A percentile compares a stretch with the other conserved stretches of the same genome.
Conservation (phyloP, 2,329 filamentous ascomycete genomes). For the Trichoderma pleuroti region DNA sequence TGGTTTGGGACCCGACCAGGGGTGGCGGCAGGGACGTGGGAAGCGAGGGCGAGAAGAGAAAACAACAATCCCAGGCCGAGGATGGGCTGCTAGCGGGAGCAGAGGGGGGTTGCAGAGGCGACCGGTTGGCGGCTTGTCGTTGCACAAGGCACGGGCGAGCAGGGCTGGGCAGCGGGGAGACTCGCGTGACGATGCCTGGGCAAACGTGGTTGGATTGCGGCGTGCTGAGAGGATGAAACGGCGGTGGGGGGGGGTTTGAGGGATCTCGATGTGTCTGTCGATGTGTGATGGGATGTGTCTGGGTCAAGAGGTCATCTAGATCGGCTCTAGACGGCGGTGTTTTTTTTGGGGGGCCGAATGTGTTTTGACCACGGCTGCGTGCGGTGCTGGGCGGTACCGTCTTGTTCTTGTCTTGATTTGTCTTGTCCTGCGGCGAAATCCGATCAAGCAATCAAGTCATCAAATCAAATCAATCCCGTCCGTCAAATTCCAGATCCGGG, state of each 20-base stretch:
- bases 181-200: constrained; percentile 15
- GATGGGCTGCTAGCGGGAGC: constrained; percentile 12
- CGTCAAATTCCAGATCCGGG: neutral
- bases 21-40: constrained; percentile 9
- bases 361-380: neutral
- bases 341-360: neutral
- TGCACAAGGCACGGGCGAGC: constrained; percentile 15
- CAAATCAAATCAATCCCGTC: neutral
- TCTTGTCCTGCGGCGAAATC: neutral
- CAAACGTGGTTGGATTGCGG: constrained; percentile 16
- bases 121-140: constrained; percentile 15
- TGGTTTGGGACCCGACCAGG: constrained; percentile 23
- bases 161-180: constrained; percentile 8
- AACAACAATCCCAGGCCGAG: constrained; percentile 8
- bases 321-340: neutral
- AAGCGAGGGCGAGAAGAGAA: constrained; percentile 8
- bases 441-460: neutral
- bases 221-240: constrained; percentile 10
- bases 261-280: constrained; percentile 1
- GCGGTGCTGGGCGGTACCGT: neutral
- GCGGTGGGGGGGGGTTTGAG: constrained; percentile 9
- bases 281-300: neutral
- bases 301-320: neutral
- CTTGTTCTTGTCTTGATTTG: too few species aligned
- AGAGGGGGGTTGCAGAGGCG: constrained; percentile 11